phyloP scores from a whole-genome alignment of 495 filamentous ascomycete genomes.

The Parachaetomium inaequale region DNA sequence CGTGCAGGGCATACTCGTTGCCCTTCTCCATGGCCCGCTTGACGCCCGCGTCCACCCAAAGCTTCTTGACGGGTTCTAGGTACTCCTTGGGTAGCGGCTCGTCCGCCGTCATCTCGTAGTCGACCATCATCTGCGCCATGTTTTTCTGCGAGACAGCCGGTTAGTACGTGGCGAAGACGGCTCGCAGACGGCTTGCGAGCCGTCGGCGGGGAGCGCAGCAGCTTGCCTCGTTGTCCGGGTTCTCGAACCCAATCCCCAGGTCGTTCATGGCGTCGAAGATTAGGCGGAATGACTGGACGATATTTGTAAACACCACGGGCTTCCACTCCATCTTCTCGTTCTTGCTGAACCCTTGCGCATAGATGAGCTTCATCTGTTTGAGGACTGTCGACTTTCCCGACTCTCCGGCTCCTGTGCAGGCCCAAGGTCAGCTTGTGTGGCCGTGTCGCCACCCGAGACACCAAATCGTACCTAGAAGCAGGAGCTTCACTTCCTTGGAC shows the following conservation, averaged over 20 bases:
- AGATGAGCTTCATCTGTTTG: slow-evolving; percentile 99
- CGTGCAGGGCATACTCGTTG: slow-evolving; percentile 94
- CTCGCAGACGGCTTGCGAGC: background rate
- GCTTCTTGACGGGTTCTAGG: slow-evolving; percentile 70
- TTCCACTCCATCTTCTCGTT: slow-evolving; percentile 90
- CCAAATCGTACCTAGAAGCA: slow-evolving; percentile 66
- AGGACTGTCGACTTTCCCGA: slow-evolving; percentile 97
- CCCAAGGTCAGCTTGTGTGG: background rate
- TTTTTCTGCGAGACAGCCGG: slow-evolving; percentile 41
- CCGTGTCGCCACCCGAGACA: background rate
- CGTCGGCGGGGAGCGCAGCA: background rate
- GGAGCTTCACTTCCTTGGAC: slow-evolving; percentile 75
- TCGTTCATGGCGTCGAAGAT: slow-evolving; percentile 93
- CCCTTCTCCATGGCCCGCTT: slow-evolving; percentile 82
- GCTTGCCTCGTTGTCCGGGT: slow-evolving; percentile 72
- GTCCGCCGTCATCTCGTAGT: slow-evolving; percentile 72
- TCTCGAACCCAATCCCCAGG: slow-evolving; percentile 70
- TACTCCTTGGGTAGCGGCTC: slow-evolving; percentile 68
- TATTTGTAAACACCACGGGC: slow-evolving; percentile 90
- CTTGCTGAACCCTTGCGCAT: slow-evolving; percentile 86
- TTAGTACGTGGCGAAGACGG: background rate
- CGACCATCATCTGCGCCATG: slow-evolving; percentile 52
- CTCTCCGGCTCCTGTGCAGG: slow-evolving; percentile 78
- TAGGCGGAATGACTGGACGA: slow-evolving; percentile 82
- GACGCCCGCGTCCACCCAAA: slow-evolving; percentile 83